These are phyloP conservation scores for Leccinum variabile DNA, from an alignment of 1,284 basidiomycete genomes.

Conservation along the genomic window DNA sequence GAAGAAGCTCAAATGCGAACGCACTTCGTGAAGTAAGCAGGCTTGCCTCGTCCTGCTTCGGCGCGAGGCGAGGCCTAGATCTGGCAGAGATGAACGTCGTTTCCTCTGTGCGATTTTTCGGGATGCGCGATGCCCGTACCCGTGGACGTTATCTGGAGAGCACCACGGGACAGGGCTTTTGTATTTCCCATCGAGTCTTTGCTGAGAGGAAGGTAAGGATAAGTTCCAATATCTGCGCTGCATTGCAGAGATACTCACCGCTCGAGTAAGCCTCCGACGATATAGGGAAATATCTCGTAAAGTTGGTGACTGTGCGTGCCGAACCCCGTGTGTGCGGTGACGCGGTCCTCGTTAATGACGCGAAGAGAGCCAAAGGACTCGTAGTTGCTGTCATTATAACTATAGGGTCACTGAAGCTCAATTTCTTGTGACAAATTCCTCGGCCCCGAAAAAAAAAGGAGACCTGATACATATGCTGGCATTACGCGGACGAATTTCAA, in stretches of 20 bases:
- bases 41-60: conserved; percentile 51
- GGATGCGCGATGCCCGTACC: conserved; percentile 88
- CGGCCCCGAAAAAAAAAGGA: background rate
- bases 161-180: conserved; percentile 85
- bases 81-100: conserved; percentile 80
- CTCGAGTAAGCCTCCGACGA: conserved; percentile 73
- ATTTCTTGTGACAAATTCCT: background rate
- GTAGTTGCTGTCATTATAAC: conserved; percentile 63
- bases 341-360: conserved; percentile 90
- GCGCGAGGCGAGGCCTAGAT: conserved; percentile 79
- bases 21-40: conserved; percentile 12
- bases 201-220: conserved; percentile 37
- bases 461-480: background rate
- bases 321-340: conserved; percentile 77
- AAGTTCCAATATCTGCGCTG: conserved; percentile 1
- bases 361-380: conserved; percentile 63
- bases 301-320: conserved; percentile 83
- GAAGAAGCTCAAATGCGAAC: background rate
- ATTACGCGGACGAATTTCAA: background rate
- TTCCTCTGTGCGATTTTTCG: conserved; percentile 61
- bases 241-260: conserved; percentile 50
- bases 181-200: conserved; percentile 88
- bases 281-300: conserved; percentile 91
- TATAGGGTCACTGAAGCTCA: conserved; percentile 22
- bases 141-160: conserved; percentile 88